These are phyloP conservation scores for Amanita inopinata DNA, from an alignment of 768 basidiomycete genomes.

Conservation along the genomic window DNA sequence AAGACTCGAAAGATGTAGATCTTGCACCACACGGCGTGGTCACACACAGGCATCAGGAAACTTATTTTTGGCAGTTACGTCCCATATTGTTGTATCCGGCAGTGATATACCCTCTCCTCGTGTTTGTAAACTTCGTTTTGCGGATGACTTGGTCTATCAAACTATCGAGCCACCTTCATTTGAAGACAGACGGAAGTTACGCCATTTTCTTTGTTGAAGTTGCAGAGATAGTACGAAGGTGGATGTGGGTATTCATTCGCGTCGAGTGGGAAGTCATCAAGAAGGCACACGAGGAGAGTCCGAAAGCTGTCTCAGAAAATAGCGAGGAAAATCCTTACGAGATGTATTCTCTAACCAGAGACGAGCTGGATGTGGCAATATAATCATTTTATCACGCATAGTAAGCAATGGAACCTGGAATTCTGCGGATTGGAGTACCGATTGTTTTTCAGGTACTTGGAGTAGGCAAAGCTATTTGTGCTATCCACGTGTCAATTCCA, in stretches of 20 bases:
- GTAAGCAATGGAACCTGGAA: neutral
- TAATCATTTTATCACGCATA: slow-evolving; percentile 1
- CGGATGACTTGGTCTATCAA: slow-evolving; percentile 94
- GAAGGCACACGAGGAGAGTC: slow-evolving; percentile 25
- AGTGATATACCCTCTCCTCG: slow-evolving; percentile 72
- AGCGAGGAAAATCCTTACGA: slow-evolving; percentile 29
- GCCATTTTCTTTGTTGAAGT: slow-evolving; percentile 88
- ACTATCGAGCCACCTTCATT: slow-evolving; percentile 78
- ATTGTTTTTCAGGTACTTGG: no score
- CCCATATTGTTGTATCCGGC: slow-evolving; percentile 69
- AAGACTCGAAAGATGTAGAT: neutral
- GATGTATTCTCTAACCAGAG: slow-evolving; percentile 26
- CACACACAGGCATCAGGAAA: neutral
- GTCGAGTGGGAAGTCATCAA: slow-evolving; percentile 94
- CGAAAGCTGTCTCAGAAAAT: slow-evolving; percentile 21
- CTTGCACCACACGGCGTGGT: neutral
- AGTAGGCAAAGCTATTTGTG: no score
- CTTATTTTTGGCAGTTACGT: slow-evolving; percentile 49
- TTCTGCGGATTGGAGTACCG: neutral
- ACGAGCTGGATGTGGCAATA: slow-evolving; percentile 6
- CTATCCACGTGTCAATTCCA: neutral
- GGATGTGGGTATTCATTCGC: slow-evolving; percentile 97
- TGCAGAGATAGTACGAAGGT: slow-evolving; percentile 80
- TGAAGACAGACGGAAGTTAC: slow-evolving; percentile 63
- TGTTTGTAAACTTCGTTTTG: slow-evolving; percentile 77